Evolutionary conservation across 805 yeast genomes (phyloP), one percentile per base, ranked within the genome.

Genomic region (Debaryomyces tyrocola): DNA sequence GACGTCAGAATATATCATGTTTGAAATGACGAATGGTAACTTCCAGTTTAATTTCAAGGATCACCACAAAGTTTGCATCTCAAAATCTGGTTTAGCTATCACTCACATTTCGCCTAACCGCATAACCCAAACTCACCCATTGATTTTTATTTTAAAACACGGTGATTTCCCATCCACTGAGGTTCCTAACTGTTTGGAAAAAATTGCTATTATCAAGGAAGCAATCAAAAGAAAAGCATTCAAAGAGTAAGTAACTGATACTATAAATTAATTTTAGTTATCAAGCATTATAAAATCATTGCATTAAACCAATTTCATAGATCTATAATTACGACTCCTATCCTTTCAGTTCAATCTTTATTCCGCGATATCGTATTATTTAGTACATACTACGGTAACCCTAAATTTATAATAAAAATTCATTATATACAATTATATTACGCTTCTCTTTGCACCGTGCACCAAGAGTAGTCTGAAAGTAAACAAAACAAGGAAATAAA

Each of bases 11-110:
- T 89, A 80, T 63, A 89, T 91, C 46, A 87, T 91, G 95, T 94
- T 94, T 71, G 92, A 90, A 64, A 70, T 94, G 72, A 88, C 96
- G 60, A 89, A 90, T 61, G 97, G 96, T 17, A 84, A 90, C 36
- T 83, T 87, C 66, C 99, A 94, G 66, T 91, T 91, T 72, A 94
- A 94, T 69, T 94, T 94, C 70, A 86, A 86, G 64, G 98, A 94
- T 68, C 99, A 94, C 62, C 91, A 87, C 67, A 94, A 94, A 68
- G 70, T 91, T 45, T 84, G 95, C 48, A 64, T 92, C 34, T 85
- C 91, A 37, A 84, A 84, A 55, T 74, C 80, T 45, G 97, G 96
- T 18, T 75, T 79, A 49, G 81, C 82, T 38, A 77, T 92, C 15
- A 87, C 95, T 21, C 90, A 90, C 57, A 84, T 92, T 43, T 87